These are phyloP conservation scores for Senecio squalidus DNA, from an alignment of 140 eudicot species.

Conservation along the genomic window DNA sequence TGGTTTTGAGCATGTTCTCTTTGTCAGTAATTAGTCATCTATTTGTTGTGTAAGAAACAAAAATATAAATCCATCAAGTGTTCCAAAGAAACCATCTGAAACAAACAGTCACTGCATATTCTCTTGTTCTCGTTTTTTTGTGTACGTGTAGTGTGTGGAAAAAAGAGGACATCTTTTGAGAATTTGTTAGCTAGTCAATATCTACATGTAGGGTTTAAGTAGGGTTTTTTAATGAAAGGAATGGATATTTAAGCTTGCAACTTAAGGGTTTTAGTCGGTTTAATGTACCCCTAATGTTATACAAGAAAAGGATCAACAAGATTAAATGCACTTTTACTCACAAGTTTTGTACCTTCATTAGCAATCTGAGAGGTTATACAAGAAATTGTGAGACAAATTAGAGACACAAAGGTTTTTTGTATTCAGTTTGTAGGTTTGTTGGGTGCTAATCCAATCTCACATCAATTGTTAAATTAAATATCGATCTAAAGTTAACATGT, in stretches of 20 bases:
- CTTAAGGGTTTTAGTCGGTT: not conserved
- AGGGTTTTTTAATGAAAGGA: not conserved
- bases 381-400: no score
- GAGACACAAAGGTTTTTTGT: no score
- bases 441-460: no score
- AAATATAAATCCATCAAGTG: conserved; percentile 21
- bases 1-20: conserved; percentile 32
- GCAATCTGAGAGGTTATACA: no score
- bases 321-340: no score
- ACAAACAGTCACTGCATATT: conserved; percentile 31
- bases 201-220: conserved; percentile 9
- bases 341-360: no score
- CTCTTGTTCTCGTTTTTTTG: conserved; percentile 21
- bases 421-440: no score
- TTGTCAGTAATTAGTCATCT: conserved; percentile 41
- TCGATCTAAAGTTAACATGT: no score
- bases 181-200: conserved; percentile 11
- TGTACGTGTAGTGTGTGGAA: conserved; percentile 13
- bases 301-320: not conserved
- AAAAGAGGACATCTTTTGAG: conserved; percentile 14
- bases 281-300: not conserved
- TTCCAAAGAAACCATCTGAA: conserved; percentile 24
- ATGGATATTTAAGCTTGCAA: not conserved
- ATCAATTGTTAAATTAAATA: no score
- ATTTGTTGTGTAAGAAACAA: conserved; percentile 26